Base-by-base conservation (phyloP, 495 filamentous ascomycete genomes). In the Xylaria castorea region DNA sequence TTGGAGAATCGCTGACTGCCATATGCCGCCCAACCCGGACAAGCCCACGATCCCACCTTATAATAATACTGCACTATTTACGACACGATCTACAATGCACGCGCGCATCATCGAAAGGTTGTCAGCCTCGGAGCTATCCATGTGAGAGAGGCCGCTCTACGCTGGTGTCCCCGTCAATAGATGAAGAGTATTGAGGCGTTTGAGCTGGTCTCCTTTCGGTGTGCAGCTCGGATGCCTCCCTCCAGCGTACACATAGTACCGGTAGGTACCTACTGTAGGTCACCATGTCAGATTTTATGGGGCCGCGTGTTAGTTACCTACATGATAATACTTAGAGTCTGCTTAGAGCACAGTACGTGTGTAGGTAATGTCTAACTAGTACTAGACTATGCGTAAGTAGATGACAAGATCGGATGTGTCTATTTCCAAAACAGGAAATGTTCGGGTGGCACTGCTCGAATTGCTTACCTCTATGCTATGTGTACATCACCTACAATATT, bases 41-140 rank as follows among this genome's bases (percentile, higher is more conserved):
- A 51, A 48, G 46, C 25, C 63, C 25, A 32, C 57, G 55, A 70
- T 70, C 68, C 46, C 55, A 70, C 68, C 55, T 62, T 62, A 62
- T 70, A 61, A 48, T 62, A 12, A 61, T 62, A 42, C 16, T 68
- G 36, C n/a, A 9, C 55, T 62, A 62, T 55, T 46, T 46, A 70
- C 68, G 55, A 61, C 55, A 27, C n/a, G 68, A 62, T 70, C 68
- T 62, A 34, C 61, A 30, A 63, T 22, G 38, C 61, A 50, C 48
- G 48, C 50, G 34, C 20, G 9, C 38, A 42, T 42, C 38, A 38
- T 55, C 50, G 12, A 25, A 20, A 40, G 48, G 20, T 30, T 44
- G 61, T 64, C 61, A 68, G 66, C 50, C 30, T 40, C 51, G 44
- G 63, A 34, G 63, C 44, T 51, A 36, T 51, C n/a, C 25, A 27